Percentiles rank a stretch among this genome's conserved stretches.
Conservation (phyloP, 1,139 yeast genomes). For the Candida dubliniensis region DNA sequence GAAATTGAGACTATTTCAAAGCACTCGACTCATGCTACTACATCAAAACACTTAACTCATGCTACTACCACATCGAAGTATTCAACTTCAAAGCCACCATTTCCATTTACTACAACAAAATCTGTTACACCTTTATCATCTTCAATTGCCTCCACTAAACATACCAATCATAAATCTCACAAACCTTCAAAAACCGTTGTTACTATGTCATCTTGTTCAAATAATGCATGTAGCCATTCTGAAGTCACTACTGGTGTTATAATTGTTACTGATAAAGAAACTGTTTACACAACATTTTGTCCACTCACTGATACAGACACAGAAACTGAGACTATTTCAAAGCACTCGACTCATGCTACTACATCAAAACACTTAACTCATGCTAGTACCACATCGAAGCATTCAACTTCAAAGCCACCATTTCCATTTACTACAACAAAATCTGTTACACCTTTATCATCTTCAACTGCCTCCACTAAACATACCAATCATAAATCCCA, state of each 20-base stretch:
- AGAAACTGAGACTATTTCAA: slow-evolving; percentile 7
- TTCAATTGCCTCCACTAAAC: background rate
- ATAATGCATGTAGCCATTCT: slow-evolving; percentile 24
- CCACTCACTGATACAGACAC: slow-evolving; percentile 13
- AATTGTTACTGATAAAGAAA: slow-evolving; percentile 24
- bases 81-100: no score
- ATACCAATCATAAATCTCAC: no score
- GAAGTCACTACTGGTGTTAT: slow-evolving; percentile 38
- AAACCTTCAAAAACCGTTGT: slow-evolving; percentile 17
- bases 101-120: no score
- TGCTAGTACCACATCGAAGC: slow-evolving; percentile 1
- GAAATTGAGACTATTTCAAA: slow-evolving; percentile 8
- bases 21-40: background rate
- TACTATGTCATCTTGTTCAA: slow-evolving; percentile 22
- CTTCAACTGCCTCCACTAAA: background rate
- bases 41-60: background rate
- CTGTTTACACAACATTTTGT: slow-evolving; percentile 19
- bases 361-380: background rate
- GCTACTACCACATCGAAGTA: no score
- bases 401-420: slow-evolving; percentile 4
- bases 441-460: background rate
- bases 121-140: no score
- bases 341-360: background rate
- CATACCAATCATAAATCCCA: no score
- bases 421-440: slow-evolving; percentile 15